phyloP scores from a whole-genome alignment of 2,329 filamentous ascomycete species.

The Graphiopsis chlorocephala region DNA sequence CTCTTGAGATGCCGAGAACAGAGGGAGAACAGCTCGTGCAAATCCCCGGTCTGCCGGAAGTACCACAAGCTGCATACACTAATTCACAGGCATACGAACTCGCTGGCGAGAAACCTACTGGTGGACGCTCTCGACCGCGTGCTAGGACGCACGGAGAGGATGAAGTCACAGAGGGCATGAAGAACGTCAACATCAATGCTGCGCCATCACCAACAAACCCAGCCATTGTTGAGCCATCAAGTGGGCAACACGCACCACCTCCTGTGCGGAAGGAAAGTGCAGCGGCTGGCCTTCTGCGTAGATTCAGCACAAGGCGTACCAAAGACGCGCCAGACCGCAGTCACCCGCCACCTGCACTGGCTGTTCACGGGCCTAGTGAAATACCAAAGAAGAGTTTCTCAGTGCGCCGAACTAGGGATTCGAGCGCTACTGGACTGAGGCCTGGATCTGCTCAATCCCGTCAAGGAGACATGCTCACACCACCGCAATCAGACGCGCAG shows the following conservation, averaged over 20 bases:
- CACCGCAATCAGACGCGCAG: constrained; percentile 59
- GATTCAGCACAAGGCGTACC: constrained; percentile 84
- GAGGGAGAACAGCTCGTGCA: constrained; percentile 57
- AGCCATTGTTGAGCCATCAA: constrained; percentile 43
- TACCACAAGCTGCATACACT: constrained; percentile 84
- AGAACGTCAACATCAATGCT: constrained; percentile 61
- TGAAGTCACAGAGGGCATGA: constrained; percentile 71
- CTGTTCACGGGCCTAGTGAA: constrained; percentile 75
- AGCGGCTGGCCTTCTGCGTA: constrained; percentile 76
- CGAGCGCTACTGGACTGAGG: constrained; percentile 50
- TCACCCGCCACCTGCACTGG: constrained; percentile 71
- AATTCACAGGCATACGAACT: constrained; percentile 83
- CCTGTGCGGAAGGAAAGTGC: constrained; percentile 80
- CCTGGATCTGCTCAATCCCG: constrained; percentile 53
- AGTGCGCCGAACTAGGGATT: constrained; percentile 61
- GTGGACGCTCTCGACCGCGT: constrained; percentile 76
- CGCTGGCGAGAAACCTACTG: constrained; percentile 82
- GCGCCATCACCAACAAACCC: constrained; percentile 43
- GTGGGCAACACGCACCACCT: constrained; percentile 38
- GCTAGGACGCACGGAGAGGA: constrained; percentile 94
- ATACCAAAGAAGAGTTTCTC: constrained; percentile 84
- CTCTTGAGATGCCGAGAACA: constrained; percentile 55
- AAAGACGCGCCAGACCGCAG: constrained; percentile 60
- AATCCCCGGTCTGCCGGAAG: constrained; percentile 67
- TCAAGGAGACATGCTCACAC: constrained; percentile 65